A percentile compares a stretch with the other conserved stretches of the same genome.
These are phyloP conservation scores for Barnettozyma wickerhamii DNA, from an alignment of 805 yeast species.

Conservation along the genomic window DNA sequence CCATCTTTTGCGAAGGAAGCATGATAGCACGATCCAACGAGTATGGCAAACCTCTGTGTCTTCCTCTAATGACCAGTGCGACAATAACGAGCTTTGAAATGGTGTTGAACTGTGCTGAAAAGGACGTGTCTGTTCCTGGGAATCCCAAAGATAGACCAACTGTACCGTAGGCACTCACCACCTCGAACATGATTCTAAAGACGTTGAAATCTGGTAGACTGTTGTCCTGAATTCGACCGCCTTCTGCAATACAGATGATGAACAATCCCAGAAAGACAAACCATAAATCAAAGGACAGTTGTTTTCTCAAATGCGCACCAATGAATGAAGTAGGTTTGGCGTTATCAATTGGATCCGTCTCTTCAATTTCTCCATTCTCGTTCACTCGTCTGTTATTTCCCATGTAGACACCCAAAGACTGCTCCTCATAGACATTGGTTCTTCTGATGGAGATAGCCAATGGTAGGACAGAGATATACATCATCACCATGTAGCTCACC, in stretches of 20 bases:
- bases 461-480: conserved; percentile 96
- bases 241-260: conserved; percentile 83
- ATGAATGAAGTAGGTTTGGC: conserved; percentile 59
- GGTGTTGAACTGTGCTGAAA: conserved; percentile 65
- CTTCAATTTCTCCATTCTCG: conserved; percentile 7
- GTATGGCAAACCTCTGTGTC: conserved; percentile 96
- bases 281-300: conserved; percentile 93
- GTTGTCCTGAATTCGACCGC: conserved; percentile 46
- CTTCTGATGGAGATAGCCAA: conserved; percentile 94
- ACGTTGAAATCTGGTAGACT: conserved; percentile 51
- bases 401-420: conserved; percentile 88
- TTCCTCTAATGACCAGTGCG: conserved; percentile 89
- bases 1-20: conserved; percentile 67
- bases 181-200: conserved; percentile 77
- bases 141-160: conserved; percentile 91
- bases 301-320: conserved; percentile 85
- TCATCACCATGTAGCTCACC: conserved; percentile 92
- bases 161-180: conserved; percentile 93
- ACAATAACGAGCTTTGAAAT: conserved; percentile 80
- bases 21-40: conserved; percentile 91
- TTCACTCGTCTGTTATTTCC: conserved; percentile 14
- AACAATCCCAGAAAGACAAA: conserved; percentile 82
- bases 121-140: conserved; percentile 60
- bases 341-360: conserved; percentile 21
- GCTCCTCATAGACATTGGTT: conserved; percentile 97